A percentile compares a stretch with the other conserved stretches of the same genome.
phyloP scores from a whole-genome alignment of 2,329 filamentous ascomycete genomes.

The Pseudopyricularia cyperi region DNA sequence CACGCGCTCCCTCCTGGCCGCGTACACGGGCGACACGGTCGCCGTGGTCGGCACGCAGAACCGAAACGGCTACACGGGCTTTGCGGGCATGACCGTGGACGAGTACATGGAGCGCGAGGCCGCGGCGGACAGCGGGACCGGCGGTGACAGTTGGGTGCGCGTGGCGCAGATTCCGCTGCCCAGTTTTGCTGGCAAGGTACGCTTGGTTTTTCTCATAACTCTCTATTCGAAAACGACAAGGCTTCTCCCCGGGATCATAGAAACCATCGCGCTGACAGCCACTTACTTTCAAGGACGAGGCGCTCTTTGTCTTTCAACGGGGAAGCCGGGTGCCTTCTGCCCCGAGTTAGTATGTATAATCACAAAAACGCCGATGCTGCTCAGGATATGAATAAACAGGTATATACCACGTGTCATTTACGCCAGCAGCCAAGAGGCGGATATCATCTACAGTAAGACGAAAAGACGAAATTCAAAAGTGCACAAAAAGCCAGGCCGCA shows the following conservation, averaged over 20 bases:
- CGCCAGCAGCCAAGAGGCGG: no score
- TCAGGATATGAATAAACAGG: no score
- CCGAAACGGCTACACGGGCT: constrained; percentile 59
- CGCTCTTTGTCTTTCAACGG: constrained; percentile 39
- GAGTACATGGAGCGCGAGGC: constrained; percentile 47
- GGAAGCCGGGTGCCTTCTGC: background rate
- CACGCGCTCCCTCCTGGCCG: constrained; percentile 45
- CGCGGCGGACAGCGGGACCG: background rate
- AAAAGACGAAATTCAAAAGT: no score
- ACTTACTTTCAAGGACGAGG: constrained; percentile 40
- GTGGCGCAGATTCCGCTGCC: constrained; percentile 54
- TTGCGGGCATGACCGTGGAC: constrained; percentile 49
- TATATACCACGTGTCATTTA: no score
- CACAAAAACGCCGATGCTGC: no score
- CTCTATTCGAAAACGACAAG: background rate
- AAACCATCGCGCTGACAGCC: background rate
- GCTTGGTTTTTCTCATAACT: background rate
- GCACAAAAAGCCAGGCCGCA: background rate
- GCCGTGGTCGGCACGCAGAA: constrained; percentile 68
- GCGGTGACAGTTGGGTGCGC: constrained; percentile 33
- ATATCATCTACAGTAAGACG: no score
- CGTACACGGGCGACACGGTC: constrained; percentile 50
- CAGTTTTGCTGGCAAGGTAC: constrained; percentile 55
- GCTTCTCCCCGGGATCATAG: background rate
- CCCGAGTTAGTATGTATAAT: no score